These are phyloP conservation scores for Coemansia sp. DNA, from an alignment of 192 early-diverging fungal genomes.

Conservation along the genomic window DNA sequence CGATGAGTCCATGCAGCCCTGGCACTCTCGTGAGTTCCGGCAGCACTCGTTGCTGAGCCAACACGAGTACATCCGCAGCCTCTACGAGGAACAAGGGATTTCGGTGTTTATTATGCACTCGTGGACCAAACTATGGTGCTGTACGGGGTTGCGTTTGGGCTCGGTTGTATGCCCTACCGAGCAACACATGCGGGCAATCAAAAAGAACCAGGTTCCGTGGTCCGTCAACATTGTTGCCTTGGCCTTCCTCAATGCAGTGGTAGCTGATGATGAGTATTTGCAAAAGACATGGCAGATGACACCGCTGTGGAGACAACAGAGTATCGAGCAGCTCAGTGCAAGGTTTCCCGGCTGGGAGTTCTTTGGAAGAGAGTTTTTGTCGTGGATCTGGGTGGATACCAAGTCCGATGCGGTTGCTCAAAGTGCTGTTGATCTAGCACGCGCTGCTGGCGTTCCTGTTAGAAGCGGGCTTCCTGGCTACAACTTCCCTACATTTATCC, in stretches of 20 bases:
- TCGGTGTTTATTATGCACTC: conserved; percentile 88
- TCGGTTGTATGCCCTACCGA: conserved; percentile 84
- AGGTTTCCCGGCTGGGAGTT: conserved; percentile 60
- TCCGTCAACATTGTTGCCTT: conserved; percentile 87
- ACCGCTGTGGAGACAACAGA: conserved; percentile 61
- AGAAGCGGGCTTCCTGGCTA: conserved; percentile 77
- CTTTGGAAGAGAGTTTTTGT: conserved; percentile 72
- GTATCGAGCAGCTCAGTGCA: conserved; percentile 23
- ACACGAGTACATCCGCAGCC: conserved; percentile 60
- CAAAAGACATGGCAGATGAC: conserved; percentile 78
- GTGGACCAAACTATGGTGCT: conserved; percentile 94
- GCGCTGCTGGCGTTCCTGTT: conserved; percentile 80
- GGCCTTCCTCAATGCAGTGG: conserved; percentile 78
- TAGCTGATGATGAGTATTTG: conserved; percentile 66
- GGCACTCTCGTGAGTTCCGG: conserved; percentile 78
- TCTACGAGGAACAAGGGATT: conserved; percentile 64
- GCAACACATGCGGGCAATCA: conserved; percentile 67
- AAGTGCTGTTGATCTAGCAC: conserved; percentile 64
- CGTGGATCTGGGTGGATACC: conserved; percentile 88
- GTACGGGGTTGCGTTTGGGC: conserved; percentile 84
- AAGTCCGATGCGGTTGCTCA: conserved; percentile 57
- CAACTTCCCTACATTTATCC: conserved; percentile 67
- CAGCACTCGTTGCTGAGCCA: conserved; percentile 78
- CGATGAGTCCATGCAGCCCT: conserved; percentile 95
- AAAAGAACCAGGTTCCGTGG: conserved; percentile 86